Evolutionary conservation across 1,139 yeast species (phyloP), one percentile per base, ranked within the genome.

Genomic region (Geotrichum restrictum): DNA sequence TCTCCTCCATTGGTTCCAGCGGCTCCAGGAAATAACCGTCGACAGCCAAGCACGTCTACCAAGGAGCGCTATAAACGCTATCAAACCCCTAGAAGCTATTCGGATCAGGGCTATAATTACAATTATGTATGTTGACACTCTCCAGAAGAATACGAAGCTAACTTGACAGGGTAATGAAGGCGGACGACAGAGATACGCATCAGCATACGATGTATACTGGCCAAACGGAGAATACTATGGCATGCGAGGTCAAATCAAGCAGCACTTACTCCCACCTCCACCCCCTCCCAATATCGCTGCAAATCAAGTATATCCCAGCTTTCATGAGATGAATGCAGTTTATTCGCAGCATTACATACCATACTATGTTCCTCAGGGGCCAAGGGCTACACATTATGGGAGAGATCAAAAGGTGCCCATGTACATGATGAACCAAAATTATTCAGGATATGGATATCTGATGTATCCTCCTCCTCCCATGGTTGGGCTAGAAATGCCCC

Each of bases 1-100:
- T 50, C 57, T 3, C 55, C 57, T 37, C 55, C 57, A 11, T 24
- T 47, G 27, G 47, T 51, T 36, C 51, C 54, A 8, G 24, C 14
- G 21, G 39, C 38, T 7, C 54, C 24, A 13, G 42, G 42, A 1
- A 37, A 29, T 27, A 16, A 41, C 29, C 49, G 54, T 10, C 44
- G 50, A 11, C 47, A 40, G 13, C 40, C 51, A 16, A 43, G 36
- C 18, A 14, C 42, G 18, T 41, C 41, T 19, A 21, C 34, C n/a
- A 45, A 24, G 24, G 36, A 32, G 8, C 22, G 33, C 18, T 18
- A 36, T 29, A 33, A 43, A 16, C 54, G 48, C 14, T 29, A 34
- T 16, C 39, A 46, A 14, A 31, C 51, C 21, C 29, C 48, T 21
- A 47, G 54, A 43, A 51, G 54, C 21, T 47, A 42, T 29, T 51